Base-by-base conservation (phyloP, 1,284 basidiomycete genomes). In the Baeospora myosura region DNA sequence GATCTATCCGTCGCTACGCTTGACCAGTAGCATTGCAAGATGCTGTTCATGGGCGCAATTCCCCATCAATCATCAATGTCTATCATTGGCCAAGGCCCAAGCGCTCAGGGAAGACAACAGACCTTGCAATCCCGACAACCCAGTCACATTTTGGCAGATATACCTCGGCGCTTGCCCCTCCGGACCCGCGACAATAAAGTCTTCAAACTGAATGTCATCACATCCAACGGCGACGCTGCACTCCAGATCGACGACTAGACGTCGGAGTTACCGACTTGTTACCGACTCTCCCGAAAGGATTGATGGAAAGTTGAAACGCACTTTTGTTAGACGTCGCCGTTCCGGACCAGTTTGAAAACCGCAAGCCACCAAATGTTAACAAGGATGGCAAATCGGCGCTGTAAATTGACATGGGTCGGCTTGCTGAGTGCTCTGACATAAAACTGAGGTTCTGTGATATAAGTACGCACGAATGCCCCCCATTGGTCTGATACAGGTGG, bases 401-500 rank as follows among this genome's bases (percentile, higher is more conserved):
- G 30, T 10, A 20, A 33, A 31, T 22, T n/a, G n/a, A n/a, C n/a
- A n/a, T n/a, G n/a, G n/a, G n/a, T n/a, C n/a, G n/a, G n/a, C n/a
- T n/a, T n/a, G n/a, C n/a, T n/a, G n/a, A 35, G 34, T 25, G 17
- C 12, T 30, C 17, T 3, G 17, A 30, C 17, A 30, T 30, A 4
- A 4, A 30, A 30, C 28, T 30, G 28, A 30, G 3, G 17, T 30
- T 16, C 34, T 16, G 30, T 24, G 17, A 31, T 17, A 8, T 26
- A 37, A 25, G 29, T 2, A 57, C 65, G 50, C 42, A 75, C 74
- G 65, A 64, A 38, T 72, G 62, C 12, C 64, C 75, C 8, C 62
- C 64, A 49, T 78, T 78, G 4, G 69, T 76, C 50, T 79, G 76
- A 47, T 69, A 71, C 6, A 78, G 50, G 47, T 72, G 69, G 3